Evolutionary conservation across 257 asterid genomes (phyloP).

Genomic region (Solanum chilense): DNA sequence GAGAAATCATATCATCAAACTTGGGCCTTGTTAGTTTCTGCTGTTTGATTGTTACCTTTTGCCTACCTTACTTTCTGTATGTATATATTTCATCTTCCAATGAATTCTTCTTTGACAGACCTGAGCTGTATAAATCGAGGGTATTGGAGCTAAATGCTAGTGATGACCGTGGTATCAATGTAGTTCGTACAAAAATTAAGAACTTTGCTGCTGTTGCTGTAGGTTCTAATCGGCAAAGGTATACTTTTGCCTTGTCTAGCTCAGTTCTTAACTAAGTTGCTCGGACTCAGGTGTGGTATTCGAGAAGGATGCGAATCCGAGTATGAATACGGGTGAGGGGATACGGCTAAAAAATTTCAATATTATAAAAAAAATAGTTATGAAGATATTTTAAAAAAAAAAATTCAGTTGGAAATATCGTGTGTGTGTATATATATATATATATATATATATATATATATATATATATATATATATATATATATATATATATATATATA

Average conservation of each 20-base stretch:
- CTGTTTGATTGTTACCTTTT: background rate
- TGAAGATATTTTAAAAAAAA: no score
- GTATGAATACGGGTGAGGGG: no score
- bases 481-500: no score
- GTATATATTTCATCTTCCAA: background rate
- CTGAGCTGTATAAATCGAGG: constrained; percentile 83
- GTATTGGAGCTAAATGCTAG: constrained; percentile 98
- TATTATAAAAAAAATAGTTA: no score
- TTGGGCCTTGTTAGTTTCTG: background rate
- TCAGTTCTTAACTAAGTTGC: background rate
- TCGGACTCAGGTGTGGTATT: no score
- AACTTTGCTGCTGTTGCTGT: constrained; percentile 96
- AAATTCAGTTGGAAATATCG: no score
- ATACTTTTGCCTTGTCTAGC: background rate
- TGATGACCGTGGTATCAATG: constrained; percentile 97
- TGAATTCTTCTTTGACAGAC: constrained; percentile 28
- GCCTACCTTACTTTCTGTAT: background rate
- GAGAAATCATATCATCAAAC: background rate
- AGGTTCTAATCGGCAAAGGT: constrained; percentile 70
- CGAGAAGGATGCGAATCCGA: no score
- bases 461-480: no score
- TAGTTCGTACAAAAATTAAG: constrained; percentile 93
- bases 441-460: no score
- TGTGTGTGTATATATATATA: no score
- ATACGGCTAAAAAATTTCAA: no score